Base-by-base conservation (phyloP, 2,329 filamentous ascomycete genomes). In the Colletotrichum brevisporum region DNA sequence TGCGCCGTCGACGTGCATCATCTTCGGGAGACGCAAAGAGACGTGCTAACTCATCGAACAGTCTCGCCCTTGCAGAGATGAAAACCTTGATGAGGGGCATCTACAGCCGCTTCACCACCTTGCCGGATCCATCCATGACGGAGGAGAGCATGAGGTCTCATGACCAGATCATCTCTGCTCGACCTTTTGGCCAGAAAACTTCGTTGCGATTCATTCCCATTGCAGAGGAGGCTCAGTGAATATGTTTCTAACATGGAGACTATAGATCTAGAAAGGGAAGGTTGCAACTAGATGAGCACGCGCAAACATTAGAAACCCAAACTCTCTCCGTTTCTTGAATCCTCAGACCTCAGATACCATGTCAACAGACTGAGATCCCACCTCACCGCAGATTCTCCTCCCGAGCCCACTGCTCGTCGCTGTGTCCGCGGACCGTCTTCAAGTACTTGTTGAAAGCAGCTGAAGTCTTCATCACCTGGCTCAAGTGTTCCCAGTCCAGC, bases 381-480 rank as follows among this genome's bases (percentile, higher is more conserved):
- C 41, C 5, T 43, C 56, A 69, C 24, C 67, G 55, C 12, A 69
- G 12, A 50, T 55, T 69, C 31, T 68, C 71, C 12, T 55, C 60
- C 15, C 51, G 39, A 2, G 60, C 60, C 65, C 71, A 73, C 26
- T 65, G 71, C 2, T 73, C 72, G 18, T 73, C 72, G 6, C 52
- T 72, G 12, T 73, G 71, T 0, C 72, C 72, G 13, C 67, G 64
- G 1, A 73, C 69, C 0, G 59, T 60, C 47, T 70, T 72, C 1
- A 73, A 47, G 16, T 74, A 74, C 54, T 72, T 71, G 39, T 72
- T 72, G 51, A 74, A 74, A 13, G 68, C 63, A n/a, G 64, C 60
- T 4, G 72, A 63, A 1, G 67, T 73, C 54, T 71, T 71, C 6
- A 74, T 73, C 4, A 72, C 72, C 48, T 73, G 71, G 6, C 58